phyloP scores from a whole-genome alignment of 305 asterid genomes.

The Fraxinus nigra region DNA sequence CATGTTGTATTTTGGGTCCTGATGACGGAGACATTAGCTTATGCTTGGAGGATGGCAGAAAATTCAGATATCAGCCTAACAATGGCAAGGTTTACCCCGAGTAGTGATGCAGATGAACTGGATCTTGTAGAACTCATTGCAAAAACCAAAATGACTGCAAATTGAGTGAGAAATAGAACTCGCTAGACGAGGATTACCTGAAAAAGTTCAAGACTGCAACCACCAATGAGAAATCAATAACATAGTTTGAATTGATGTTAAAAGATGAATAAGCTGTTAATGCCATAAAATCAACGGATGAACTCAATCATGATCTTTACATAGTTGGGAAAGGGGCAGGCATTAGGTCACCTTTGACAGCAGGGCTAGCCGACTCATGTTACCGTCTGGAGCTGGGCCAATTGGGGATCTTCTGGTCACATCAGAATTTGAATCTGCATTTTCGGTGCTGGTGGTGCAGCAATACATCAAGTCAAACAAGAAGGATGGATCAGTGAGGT shows the following conservation, averaged over 20 bases:
- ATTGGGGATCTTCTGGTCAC: slow-evolving; percentile 85
- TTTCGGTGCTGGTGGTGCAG: slow-evolving; percentile 81
- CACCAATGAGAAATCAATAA: slow-evolving; percentile 30
- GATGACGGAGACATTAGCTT: slow-evolving; percentile 80
- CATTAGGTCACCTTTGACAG: slow-evolving; percentile 50
- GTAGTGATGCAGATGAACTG: slow-evolving; percentile 26
- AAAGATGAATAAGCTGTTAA: slow-evolving; percentile 69
- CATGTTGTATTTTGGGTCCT: slow-evolving; percentile 74
- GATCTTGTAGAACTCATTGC: slow-evolving; percentile 26
- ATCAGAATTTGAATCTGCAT: slow-evolving; percentile 67
- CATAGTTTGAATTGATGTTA: slow-evolving; percentile 52
- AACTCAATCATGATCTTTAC: slow-evolving; percentile 57
- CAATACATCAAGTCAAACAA: slow-evolving; percentile 39
- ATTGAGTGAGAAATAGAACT: slow-evolving; percentile 55
- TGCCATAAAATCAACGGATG: slow-evolving; percentile 79
- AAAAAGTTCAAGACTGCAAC: slow-evolving; percentile 55
- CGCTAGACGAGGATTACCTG: slow-evolving; percentile 65
- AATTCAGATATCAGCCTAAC: slow-evolving; percentile 40
- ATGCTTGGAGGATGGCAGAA: slow-evolving; percentile 78
- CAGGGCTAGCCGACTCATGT: slow-evolving; percentile 84
- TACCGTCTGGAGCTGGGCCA: slow-evolving; percentile 86
- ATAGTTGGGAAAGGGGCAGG: slow-evolving; percentile 87
- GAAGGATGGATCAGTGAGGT: slow-evolving; percentile 45
- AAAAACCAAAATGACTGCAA: slow-evolving; percentile 37
- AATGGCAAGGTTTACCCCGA: slow-evolving; percentile 65